Percentiles rank a stretch among this genome's conserved stretches.
Conservation (phyloP, 768 basidiomycete genomes). For the Leccinum sublutescens region DNA sequence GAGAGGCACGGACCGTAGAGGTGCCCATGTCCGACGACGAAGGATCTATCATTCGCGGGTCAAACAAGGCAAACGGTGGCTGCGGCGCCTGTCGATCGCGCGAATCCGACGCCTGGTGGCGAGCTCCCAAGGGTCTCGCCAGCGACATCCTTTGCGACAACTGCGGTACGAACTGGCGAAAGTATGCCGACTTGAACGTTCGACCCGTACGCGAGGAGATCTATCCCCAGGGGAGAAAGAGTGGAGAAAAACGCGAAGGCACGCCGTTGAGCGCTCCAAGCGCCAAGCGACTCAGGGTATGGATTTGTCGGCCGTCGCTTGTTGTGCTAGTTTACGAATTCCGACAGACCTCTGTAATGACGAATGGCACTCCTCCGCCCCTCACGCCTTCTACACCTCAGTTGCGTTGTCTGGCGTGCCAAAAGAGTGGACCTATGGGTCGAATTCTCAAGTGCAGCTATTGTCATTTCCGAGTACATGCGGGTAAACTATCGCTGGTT, state of each 20-base stretch:
- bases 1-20: conserved; percentile 32
- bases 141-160: conserved; percentile 78
- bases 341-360: conserved; percentile 37
- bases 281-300: conserved; percentile 67
- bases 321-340: background rate
- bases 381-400: conserved; percentile 51
- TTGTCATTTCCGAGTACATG: conserved; percentile 78
- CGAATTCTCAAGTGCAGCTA: conserved; percentile 80
- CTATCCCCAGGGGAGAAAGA: conserved; percentile 41
- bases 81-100: conserved; percentile 87
- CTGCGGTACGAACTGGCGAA: conserved; percentile 88
- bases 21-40: conserved; percentile 60
- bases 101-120: conserved; percentile 85
- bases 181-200: conserved; percentile 87
- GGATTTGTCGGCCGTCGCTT: background rate
- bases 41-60: conserved; percentile 64
- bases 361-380: conserved; percentile 63
- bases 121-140: conserved; percentile 82
- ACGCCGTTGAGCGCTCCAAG: conserved; percentile 48
- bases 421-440: conserved; percentile 68
- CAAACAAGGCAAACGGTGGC: conserved; percentile 49
- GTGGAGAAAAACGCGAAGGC: conserved; percentile 59
- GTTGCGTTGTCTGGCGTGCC: conserved; percentile 72
- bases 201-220: conserved; percentile 70
- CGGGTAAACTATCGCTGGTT: conserved; percentile 44